Evolutionary conservation across 73 alveolate species (phyloP).

Genomic region (Urostyla sp.): DNA sequence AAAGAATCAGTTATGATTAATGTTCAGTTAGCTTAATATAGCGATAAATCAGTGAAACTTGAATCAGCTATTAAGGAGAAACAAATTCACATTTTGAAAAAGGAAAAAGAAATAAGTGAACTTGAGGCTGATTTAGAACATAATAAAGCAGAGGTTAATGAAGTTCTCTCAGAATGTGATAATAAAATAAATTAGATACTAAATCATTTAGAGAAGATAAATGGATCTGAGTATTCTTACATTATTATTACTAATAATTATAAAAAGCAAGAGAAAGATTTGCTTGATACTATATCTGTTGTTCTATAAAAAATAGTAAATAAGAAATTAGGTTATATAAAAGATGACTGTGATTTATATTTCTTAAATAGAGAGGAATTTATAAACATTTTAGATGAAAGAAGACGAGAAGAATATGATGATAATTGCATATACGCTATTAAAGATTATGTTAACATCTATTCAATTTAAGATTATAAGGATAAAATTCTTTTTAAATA

Average conservation of each 20-base stretch:
- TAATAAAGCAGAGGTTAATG: slow-evolving; percentile 43
- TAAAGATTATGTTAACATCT: slow-evolving; percentile 47
- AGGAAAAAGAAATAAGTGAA: slow-evolving; percentile 42
- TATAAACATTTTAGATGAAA: slow-evolving; percentile 3
- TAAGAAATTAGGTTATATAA: slow-evolving; percentile 12
- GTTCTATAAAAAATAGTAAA: slow-evolving; percentile 29
- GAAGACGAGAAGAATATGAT: slow-evolving; percentile 44
- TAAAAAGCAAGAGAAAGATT: slow-evolving; percentile 8
- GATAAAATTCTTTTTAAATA: slow-evolving; percentile 43
- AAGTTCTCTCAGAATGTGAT: slow-evolving; percentile 51
- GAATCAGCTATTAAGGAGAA: slow-evolving; percentile 28
- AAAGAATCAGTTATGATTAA: slow-evolving; percentile 27
- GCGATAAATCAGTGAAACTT: slow-evolving; percentile 37
- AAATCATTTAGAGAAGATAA: slow-evolving; percentile 40
- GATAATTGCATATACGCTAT: slow-evolving; percentile 20
- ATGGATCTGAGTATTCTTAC: slow-evolving; percentile 39
- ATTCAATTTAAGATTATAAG: slow-evolving; percentile 39
- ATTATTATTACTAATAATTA: not conserved
- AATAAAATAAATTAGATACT: slow-evolving; percentile 38
- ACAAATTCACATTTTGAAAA: slow-evolving; percentile 29
- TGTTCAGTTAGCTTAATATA: slow-evolving; percentile 11
- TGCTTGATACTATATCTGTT: slow-evolving; percentile 28
- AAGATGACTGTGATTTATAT: slow-evolving; percentile 50
- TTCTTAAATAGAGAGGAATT: slow-evolving; percentile 54
- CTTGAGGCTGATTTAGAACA: slow-evolving; percentile 44